Percentiles rank a stretch among this genome's conserved stretches.
phyloP scores from a whole-genome alignment of 257 asterid genomes.

The Penstemon eatonii region DNA sequence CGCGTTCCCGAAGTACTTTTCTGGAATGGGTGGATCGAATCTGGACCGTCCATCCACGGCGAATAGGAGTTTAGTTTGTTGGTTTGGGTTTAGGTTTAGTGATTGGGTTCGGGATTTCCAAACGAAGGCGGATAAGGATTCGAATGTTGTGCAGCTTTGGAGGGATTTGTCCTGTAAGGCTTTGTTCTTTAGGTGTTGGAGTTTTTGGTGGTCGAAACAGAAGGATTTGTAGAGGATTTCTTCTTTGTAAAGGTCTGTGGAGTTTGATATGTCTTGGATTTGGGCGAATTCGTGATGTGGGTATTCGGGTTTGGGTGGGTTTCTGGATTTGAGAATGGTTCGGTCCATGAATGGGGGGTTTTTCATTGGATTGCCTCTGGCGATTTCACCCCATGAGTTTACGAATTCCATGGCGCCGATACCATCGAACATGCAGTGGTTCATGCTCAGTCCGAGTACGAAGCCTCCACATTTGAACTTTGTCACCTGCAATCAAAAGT shows the following conservation, averaged over 20 bases:
- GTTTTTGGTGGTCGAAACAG: constrained; percentile 71
- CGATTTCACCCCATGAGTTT: constrained; percentile 79
- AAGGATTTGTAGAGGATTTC: constrained; percentile 69
- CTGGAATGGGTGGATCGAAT: constrained; percentile 71
- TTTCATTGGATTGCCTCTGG: constrained; percentile 56
- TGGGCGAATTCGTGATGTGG: constrained; percentile 77
- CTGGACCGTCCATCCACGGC: constrained; percentile 82
- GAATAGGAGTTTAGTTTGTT: constrained; percentile 73
- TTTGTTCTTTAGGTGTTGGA: constrained; percentile 45
- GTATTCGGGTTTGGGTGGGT: constrained; percentile 63
- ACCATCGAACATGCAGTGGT: constrained; percentile 92
- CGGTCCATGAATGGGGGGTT: constrained; percentile 77
- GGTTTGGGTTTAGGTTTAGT: constrained; percentile 61
- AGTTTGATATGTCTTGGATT: constrained; percentile 63
- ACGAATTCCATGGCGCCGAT: constrained; percentile 91
- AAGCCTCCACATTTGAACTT: constrained; percentile 93
- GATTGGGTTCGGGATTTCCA: constrained; percentile 79
- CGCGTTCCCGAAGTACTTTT: constrained; percentile 78
- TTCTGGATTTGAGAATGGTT: constrained; percentile 60
- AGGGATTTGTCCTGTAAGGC: constrained; percentile 55
- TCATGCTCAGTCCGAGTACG: constrained; percentile 81
- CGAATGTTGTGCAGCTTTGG: constrained; percentile 72
- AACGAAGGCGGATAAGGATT: constrained; percentile 77
- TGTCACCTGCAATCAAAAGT: constrained; percentile 50
- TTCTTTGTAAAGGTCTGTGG: constrained; percentile 54